phyloP scores from a whole-genome alignment of 768 basidiomycete species.

The Rickenella mellea region DNA sequence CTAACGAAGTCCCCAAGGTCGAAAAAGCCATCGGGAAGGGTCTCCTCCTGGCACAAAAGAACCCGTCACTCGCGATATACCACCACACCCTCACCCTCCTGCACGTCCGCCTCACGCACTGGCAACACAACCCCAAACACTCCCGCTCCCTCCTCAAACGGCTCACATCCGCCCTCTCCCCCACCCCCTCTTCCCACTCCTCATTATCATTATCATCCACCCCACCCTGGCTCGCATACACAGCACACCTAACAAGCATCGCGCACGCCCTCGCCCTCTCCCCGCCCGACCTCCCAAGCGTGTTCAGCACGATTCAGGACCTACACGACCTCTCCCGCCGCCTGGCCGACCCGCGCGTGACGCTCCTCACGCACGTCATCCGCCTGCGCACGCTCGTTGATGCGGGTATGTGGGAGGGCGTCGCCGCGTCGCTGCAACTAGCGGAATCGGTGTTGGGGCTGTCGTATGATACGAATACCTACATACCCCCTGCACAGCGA shows the following conservation, averaged over 20 bases:
- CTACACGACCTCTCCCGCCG: conserved; percentile 22
- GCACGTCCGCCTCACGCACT: conserved; percentile 46
- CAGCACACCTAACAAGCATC: conserved; percentile 6
- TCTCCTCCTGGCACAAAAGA: conserved; percentile 49
- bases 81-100: conserved; percentile 51
- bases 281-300: conserved; percentile 18
- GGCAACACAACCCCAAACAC: conserved; percentile 47
- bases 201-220: conserved; percentile 4
- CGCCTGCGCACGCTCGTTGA: conserved; percentile 48
- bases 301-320: conserved; percentile 22
- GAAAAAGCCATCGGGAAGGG: conserved; percentile 64
- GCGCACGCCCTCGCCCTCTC: conserved; percentile 18
- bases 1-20: conserved; percentile 21
- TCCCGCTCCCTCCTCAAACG: conserved; percentile 51
- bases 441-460: conserved; percentile 45
- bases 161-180: conserved; percentile 33
- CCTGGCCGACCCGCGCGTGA: conserved; percentile 31
- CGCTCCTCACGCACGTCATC: conserved; percentile 42
- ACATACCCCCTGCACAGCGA: conserved; percentile 1
- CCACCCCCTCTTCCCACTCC: conserved; percentile 20
- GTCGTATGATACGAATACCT: conserved; percentile 14
- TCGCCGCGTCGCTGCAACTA: conserved; percentile 34
- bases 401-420: conserved; percentile 43
- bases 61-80: conserved; percentile 55
- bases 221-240: conserved; percentile 7